phyloP scores from a whole-genome alignment of 1,284 basidiomycete species.

The Ganoderma sp. region DNA sequence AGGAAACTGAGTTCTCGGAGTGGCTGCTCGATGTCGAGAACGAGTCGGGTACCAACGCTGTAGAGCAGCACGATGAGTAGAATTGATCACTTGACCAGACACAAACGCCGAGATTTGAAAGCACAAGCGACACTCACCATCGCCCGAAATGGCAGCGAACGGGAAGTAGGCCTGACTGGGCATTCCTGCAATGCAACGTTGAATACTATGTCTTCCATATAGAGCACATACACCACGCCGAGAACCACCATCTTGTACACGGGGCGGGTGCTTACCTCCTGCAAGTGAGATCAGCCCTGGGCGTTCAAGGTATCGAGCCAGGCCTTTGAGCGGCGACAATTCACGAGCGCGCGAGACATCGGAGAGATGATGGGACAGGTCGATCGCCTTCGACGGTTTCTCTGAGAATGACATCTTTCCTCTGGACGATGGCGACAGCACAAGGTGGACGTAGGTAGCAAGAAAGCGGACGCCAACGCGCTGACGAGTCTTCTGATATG shows the following conservation, averaged over 20 bases:
- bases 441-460: constrained; percentile 11
- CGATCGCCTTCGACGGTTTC: constrained; percentile 53
- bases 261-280: constrained; percentile 51
- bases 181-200: constrained; percentile 50
- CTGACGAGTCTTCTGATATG: background rate
- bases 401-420: constrained; percentile 35
- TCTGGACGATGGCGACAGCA: constrained; percentile 22
- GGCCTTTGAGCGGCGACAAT: constrained; percentile 67
- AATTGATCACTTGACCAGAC: constrained; percentile 37
- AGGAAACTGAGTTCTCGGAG: constrained; percentile 50
- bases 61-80: background rate
- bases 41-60: constrained; percentile 45
- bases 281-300: constrained; percentile 61
- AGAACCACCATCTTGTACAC: background rate
- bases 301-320: constrained; percentile 59
- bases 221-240: background rate
- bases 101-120: constrained; percentile 38
- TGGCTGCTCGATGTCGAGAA: constrained; percentile 42
- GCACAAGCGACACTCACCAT: constrained; percentile 38
- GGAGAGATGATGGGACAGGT: constrained; percentile 67
- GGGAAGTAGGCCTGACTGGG: constrained; percentile 70
- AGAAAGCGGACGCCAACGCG: background rate
- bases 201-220: constrained; percentile 7
- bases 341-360: constrained; percentile 57
- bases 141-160: constrained; percentile 59